Evolutionary conservation across 2,329 filamentous ascomycete species (phyloP).

Genomic region (Diaporthe humulicola): DNA sequence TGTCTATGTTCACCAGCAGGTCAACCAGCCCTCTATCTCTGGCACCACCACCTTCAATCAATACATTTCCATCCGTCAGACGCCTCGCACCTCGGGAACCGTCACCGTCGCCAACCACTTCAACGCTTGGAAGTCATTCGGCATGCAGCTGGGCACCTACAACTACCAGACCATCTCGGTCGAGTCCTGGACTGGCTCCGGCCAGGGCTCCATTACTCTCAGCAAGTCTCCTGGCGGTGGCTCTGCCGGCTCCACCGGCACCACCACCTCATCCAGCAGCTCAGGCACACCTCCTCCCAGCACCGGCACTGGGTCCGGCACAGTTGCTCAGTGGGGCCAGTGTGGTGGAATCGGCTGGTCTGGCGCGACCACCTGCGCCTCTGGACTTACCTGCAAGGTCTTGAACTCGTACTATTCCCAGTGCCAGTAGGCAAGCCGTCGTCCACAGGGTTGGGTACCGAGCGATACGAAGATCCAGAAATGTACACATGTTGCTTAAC

Average conservation of each 20-base stretch:
- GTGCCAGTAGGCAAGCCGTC: conserved; percentile 15
- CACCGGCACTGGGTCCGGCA: neutral
- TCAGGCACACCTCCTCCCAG: neutral
- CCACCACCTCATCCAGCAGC: conserved; percentile 5
- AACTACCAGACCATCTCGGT: conserved; percentile 64
- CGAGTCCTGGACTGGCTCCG: conserved; percentile 45
- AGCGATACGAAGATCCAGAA: neutral
- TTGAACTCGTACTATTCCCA: conserved; percentile 33
- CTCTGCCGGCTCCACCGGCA: neutral
- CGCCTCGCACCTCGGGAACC: conserved; percentile 62
- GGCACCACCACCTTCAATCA: conserved; percentile 64
- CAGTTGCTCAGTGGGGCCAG: conserved; percentile 25
- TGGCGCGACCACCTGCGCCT: conserved; percentile 25
- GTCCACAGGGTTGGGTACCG: neutral
- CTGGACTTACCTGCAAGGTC: conserved; percentile 24
- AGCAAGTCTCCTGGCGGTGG: conserved; percentile 9
- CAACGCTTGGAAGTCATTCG: conserved; percentile 59
- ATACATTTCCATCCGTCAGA: conserved; percentile 64
- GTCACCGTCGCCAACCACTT: conserved; percentile 63
- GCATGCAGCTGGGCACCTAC: conserved; percentile 57
- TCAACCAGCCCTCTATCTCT: conserved; percentile 59
- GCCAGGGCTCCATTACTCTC: neutral
- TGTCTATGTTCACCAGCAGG: conserved; percentile 50
- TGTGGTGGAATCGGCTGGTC: conserved; percentile 27
- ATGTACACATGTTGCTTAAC: neutral